Percentiles rank a stretch among this genome's conserved stretches.
phyloP scores from a whole-genome alignment of 768 basidiomycete genomes.

The Amanita inopinata region DNA sequence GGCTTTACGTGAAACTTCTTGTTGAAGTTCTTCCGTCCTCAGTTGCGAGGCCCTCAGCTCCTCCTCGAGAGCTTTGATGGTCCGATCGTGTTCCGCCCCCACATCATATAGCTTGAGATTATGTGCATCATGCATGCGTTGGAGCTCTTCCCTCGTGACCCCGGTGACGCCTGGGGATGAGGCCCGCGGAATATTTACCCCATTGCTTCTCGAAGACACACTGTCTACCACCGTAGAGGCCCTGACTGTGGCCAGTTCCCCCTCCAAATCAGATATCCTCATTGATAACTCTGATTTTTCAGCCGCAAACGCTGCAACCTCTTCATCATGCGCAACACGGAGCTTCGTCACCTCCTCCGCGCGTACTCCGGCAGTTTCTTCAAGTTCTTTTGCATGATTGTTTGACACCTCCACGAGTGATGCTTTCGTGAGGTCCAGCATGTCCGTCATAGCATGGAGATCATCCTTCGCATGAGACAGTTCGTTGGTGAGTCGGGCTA shows the following conservation, averaged over 20 bases:
- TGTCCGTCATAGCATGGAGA: slow-evolving; percentile 51
- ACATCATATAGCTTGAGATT: slow-evolving; percentile 72
- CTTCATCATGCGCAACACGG: slow-evolving; percentile 48
- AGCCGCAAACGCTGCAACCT: slow-evolving; percentile 41
- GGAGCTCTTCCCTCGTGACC: slow-evolving; percentile 70
- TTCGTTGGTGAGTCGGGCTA: slow-evolving; percentile 47
- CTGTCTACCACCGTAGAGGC: slow-evolving; percentile 43
- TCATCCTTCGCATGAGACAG: slow-evolving; percentile 61
- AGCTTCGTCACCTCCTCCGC: slow-evolving; percentile 64
- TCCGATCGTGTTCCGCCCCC: slow-evolving; percentile 56
- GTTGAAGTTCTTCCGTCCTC: slow-evolving; percentile 44
- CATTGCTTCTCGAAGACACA: slow-evolving; percentile 49
- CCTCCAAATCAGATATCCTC: slow-evolving; percentile 65
- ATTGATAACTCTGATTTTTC: slow-evolving; percentile 57
- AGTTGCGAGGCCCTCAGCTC: slow-evolving; percentile 45
- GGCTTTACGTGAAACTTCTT: slow-evolving; percentile 55
- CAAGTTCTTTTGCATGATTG: slow-evolving; percentile 64
- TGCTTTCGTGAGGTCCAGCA: slow-evolving; percentile 57
- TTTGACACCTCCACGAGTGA: slow-evolving; percentile 62
- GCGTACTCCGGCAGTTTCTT: slow-evolving; percentile 60
- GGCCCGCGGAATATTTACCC: slow-evolving; percentile 27
- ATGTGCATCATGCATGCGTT: slow-evolving; percentile 75
- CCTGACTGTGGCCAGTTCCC: slow-evolving; percentile 59
- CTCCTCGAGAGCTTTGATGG: slow-evolving; percentile 38
- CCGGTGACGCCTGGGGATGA: slow-evolving; percentile 25